A percentile compares a stretch with the other conserved stretches of the same genome.
Evolutionary conservation across 306 rosid genomes (phyloP).

Genomic region (Morella rubra): DNA sequence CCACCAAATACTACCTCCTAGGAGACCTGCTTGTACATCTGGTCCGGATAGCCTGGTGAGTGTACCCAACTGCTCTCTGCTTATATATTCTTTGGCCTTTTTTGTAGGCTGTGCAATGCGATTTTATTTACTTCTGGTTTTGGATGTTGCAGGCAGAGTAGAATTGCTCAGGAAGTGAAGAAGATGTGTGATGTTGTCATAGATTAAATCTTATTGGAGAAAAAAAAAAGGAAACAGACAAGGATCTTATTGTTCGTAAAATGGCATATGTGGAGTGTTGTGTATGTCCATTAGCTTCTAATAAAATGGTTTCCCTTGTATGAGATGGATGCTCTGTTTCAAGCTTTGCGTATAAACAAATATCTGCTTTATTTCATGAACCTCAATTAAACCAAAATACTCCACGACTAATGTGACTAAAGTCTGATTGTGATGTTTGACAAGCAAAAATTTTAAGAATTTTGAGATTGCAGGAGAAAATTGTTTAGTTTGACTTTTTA

Average conservation of each 20-base stretch:
- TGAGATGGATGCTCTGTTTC: background rate
- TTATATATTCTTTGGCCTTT: background rate
- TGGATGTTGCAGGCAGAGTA: slow-evolving; percentile 42
- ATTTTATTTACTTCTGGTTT: background rate
- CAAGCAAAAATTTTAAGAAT: too few relatives aligned
- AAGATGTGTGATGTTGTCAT: slow-evolving; percentile 34
- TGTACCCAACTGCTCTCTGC: background rate
- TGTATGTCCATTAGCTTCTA: slow-evolving; percentile 18
- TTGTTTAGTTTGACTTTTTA: too few relatives aligned
- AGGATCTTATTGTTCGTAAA: slow-evolving; percentile 4
- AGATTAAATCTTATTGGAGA: background rate
- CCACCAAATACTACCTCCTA: slow-evolving; percentile 87
- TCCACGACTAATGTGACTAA: too few relatives aligned
- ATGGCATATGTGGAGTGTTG: slow-evolving; percentile 22
- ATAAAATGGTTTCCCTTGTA: slow-evolving; percentile 30
- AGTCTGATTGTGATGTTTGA: too few relatives aligned
- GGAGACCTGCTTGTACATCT: slow-evolving; percentile 84
- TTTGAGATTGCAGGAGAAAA: too few relatives aligned
- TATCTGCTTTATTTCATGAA: too few relatives aligned
- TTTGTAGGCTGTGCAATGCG: background rate
- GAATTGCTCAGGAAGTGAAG: slow-evolving; percentile 19
- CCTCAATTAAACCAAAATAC: too few relatives aligned
- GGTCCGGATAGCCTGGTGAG: slow-evolving; percentile 53
- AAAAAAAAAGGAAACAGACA: too few relatives aligned
- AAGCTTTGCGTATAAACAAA: too few relatives aligned